Evolutionary conservation across 768 basidiomycete species (phyloP), one percentile per base, ranked within the genome.

Genomic region (Leccinum disarticulatum): DNA sequence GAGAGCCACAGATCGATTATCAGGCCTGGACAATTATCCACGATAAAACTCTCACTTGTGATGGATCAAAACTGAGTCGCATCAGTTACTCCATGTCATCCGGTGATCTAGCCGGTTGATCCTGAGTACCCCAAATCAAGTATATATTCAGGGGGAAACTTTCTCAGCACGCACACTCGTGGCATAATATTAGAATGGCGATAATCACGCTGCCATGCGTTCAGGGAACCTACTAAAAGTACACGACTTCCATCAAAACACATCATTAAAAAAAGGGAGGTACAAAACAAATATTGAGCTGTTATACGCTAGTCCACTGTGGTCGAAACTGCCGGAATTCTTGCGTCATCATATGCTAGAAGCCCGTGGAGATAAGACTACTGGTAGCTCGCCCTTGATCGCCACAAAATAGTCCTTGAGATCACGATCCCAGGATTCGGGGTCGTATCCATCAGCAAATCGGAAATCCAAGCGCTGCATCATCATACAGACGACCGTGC

Each of bases 381-480:
- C 72, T 48, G 71, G 74, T 51, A 77, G 52, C 52, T 64, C 56
- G 15, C 76, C 77, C 54, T 73, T 77, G 31, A 64, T 70, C 36
- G 74, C 60, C 31, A 79, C 76, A 36, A 79, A 77, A 61, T 68
- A 74, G 52, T 79, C 78, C 61, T 72, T 73, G 35, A 80, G 63
- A 30, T 71, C 71, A 19, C 62, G 66, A 33, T 73, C 72, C 76
- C 76, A 78, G 15, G 60, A 64, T 36, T 62, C 48, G 19, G 66
- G 67, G 48, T 75, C 70, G 55, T 74, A 80, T 30, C 74, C 77
- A 17, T 76, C 72, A 9, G 70, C 75, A 55, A 80, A 75, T 49
- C 67, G 67, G 57, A 82, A 66, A 35, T 81, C 73, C 54, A 81
- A 72, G 33, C 68, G 71, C 54, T 76, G 78, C 65, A 82, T 68